Base-by-base conservation (phyloP, 2,329 filamentous ascomycete genomes). In the Coniochaeta pulveracea region DNA sequence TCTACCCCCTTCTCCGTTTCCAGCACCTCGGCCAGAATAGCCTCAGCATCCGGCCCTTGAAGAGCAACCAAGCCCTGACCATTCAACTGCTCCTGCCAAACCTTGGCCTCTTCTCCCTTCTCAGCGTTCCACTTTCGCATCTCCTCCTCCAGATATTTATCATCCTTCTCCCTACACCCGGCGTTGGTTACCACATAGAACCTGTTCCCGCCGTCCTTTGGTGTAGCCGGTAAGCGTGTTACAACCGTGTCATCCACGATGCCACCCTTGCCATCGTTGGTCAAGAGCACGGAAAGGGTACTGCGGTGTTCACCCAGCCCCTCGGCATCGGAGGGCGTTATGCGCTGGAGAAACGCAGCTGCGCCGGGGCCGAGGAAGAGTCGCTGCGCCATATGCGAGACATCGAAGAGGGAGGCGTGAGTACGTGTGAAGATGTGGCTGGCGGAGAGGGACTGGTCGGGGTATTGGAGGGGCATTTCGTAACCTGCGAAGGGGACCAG, bases 121-220 rank as follows among this genome's bases (percentile, higher is more conserved):
- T 44, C 37, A 24, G 41, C 42, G 10, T 34, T 15, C 29, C 47
- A 48, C 27, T 42, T 39, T 16, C 69, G 66, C 33, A 95, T 69
- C 55, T 93, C 74, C 38, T 73, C 64, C 27, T 64, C 64, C 14
- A 98, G 60, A 57, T 88, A 96, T 33, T 66, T 71, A 39, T 82
- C 66, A 58, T 96, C 89, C 62, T 95, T 95, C 29, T 86, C 80
- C 34, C 86, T 72, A 57, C 88, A 94, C 23, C 77, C 91, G 17
- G 89, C 91, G 55, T 98, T 98, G 42, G 88, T 93, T 40, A 98
- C 91, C 37, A 96, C 77, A 58, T 95, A 94, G 64, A 88, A 96
- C 34, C 71, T 59, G 37, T 85, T 73, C 35, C 71, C 66, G 17
- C 4, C 12, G 19, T 15, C 21, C 18, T 10, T 19, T n/a, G n/a